phyloP scores from a whole-genome alignment of 1,139 yeast species.

The Geotrichum australiense region DNA sequence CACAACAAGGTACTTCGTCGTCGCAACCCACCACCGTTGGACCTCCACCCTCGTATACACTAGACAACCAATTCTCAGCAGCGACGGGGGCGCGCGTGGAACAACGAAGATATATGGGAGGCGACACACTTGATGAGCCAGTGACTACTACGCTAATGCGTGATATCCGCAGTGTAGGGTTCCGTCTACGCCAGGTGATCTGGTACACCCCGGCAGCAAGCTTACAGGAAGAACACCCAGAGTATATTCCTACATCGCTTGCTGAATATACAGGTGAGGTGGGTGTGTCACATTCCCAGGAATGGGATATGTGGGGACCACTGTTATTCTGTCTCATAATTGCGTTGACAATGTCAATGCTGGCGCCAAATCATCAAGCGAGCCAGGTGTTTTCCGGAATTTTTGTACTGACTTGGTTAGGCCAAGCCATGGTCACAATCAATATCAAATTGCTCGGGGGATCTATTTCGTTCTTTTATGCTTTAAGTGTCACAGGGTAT shows the following conservation, averaged over 20 bases:
- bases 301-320: conserved; percentile 61
- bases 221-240: conserved; percentile 15
- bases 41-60: conserved; percentile 20
- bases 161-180: conserved; percentile 60
- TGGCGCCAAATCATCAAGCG: conserved; percentile 37
- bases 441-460: conserved; percentile 76
- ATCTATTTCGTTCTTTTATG: conserved; percentile 64
- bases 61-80: conserved; percentile 14
- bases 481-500: conserved; percentile 75
- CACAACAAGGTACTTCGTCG: conserved; percentile 10
- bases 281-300: conserved; percentile 14
- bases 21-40: conserved; percentile 12
- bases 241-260: conserved; percentile 9
- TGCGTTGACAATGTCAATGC: conserved; percentile 44
- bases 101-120: conserved; percentile 73
- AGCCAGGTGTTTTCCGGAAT: conserved; percentile 55
- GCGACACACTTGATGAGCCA: conserved; percentile 81
- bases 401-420: conserved; percentile 53
- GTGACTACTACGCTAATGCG: conserved; percentile 61
- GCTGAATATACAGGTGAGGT: conserved; percentile 18
- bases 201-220: conserved; percentile 47
- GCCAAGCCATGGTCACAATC: conserved; percentile 47
- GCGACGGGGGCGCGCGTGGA: conserved; percentile 46
- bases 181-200: conserved; percentile 56
- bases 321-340: conserved; percentile 61